phyloP scores from a whole-genome alignment of 2,329 filamentous ascomycete species.

The Botrytis squamosa region DNA sequence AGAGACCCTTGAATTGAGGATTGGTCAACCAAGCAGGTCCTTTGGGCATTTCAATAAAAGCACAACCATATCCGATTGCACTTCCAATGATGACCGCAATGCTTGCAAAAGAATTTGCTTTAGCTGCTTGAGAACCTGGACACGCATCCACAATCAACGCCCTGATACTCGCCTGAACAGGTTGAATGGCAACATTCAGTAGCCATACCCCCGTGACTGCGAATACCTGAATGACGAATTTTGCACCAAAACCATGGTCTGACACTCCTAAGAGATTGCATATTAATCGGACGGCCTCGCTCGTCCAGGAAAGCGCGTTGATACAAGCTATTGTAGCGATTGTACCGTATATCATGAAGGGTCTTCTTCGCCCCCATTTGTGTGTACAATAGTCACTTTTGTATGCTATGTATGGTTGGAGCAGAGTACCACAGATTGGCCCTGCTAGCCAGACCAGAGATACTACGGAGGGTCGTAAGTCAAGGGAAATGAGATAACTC shows the following conservation, averaged over 20 bases:
- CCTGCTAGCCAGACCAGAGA: constrained; percentile 50
- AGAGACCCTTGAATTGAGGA: not conserved
- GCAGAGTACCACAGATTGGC: constrained; percentile 51
- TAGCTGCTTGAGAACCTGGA: constrained; percentile 35
- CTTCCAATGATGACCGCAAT: constrained; percentile 36
- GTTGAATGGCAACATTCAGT: constrained; percentile 39
- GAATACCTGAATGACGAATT: constrained; percentile 40
- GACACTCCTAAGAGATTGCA: not conserved
- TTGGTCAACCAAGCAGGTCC: not conserved
- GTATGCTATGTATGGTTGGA: constrained; percentile 54
- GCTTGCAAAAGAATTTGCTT: constrained; percentile 38
- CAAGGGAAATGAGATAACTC: constrained; percentile 1
- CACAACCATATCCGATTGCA: constrained; percentile 33
- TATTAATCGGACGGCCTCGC: not conserved
- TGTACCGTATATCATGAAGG: constrained; percentile 52
- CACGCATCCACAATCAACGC: constrained; percentile 38
- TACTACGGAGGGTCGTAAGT: not conserved
- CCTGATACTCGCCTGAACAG: constrained; percentile 38
- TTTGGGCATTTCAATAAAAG: not conserved
- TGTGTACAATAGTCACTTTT: constrained; percentile 50
- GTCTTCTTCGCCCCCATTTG: constrained; percentile 47
- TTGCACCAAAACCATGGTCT: not conserved
- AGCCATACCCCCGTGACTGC: constrained; percentile 47
- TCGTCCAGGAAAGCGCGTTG: not conserved
- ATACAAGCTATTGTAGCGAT: constrained; percentile 47